phyloP scores from a whole-genome alignment of 2,329 filamentous ascomycete species.

The Colletotrichum destructivum region DNA sequence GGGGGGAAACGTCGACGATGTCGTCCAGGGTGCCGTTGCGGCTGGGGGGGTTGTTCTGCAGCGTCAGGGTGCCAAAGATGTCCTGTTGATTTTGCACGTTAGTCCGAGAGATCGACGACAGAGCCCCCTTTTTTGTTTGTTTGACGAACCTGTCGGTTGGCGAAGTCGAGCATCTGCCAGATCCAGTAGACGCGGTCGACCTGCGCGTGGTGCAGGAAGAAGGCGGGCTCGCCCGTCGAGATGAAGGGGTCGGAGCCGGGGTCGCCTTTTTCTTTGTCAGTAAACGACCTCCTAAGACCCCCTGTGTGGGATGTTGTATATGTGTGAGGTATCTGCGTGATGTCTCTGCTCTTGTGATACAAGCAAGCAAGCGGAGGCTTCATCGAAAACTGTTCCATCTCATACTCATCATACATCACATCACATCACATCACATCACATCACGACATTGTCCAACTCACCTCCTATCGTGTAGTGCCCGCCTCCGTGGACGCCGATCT shows the following conservation, averaged over 20 bases:
- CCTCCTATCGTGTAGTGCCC: conserved; percentile 59
- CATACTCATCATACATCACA: no score
- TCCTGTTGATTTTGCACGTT: conserved; percentile 14
- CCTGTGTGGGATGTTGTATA: no score
- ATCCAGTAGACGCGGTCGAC: conserved; percentile 64
- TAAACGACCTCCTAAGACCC: not conserved
- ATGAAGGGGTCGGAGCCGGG: conserved; percentile 61
- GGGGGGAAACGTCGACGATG: conserved; percentile 49
- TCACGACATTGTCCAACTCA: not conserved
- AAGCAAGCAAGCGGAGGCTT: no score
- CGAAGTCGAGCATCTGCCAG: conserved; percentile 62
- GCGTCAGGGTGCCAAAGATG: conserved; percentile 58
- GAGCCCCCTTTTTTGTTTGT: not conserved
- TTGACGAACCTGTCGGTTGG: conserved; percentile 49
- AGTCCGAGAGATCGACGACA: not conserved
- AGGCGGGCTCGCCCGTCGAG: conserved; percentile 60
- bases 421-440: not conserved
- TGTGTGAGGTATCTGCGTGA: no score
- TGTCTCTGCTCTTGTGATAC: not conserved
- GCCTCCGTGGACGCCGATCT: conserved; percentile 55
- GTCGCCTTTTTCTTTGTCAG: conserved; percentile 50
- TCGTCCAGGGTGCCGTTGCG: conserved; percentile 60
- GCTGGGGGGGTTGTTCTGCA: conserved; percentile 58
- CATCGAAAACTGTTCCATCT: no score
- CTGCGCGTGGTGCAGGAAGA: conserved; percentile 62